A percentile compares a stretch with the other conserved stretches of the same genome.
phyloP scores from a whole-genome alignment of 140 eudicot genomes.

The Anethum foeniculum region DNA sequence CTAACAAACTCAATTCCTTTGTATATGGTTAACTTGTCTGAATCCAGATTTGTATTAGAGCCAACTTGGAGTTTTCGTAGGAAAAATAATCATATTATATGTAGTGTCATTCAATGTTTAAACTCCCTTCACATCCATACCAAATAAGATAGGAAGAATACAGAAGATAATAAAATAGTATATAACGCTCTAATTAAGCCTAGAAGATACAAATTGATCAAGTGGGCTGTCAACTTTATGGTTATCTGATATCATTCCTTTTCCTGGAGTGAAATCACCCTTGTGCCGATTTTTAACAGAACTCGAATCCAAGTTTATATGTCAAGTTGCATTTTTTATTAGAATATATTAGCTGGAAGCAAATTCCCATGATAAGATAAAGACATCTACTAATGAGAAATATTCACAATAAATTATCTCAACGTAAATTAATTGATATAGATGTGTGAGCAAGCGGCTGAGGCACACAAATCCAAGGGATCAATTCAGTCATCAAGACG shows the following conservation, averaged over 20 bases:
- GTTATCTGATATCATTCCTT: background rate
- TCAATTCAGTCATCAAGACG: slow-evolving; percentile 68
- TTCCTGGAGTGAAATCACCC: background rate
- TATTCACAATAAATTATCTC: background rate
- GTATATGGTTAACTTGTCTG: background rate
- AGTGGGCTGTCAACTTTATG: background rate
- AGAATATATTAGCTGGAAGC: background rate
- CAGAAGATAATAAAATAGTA: background rate
- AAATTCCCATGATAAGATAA: background rate
- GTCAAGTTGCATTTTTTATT: background rate
- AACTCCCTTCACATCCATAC: background rate
- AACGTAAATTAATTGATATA: slow-evolving; percentile 12
- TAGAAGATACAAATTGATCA: background rate
- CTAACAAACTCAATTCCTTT: background rate
- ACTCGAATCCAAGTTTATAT: background rate
- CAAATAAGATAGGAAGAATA: background rate
- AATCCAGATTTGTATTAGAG: background rate
- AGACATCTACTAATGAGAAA: background rate
- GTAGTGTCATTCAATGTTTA: background rate
- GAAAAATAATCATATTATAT: background rate
- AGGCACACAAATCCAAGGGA: slow-evolving; percentile 94
- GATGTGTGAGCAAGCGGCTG: slow-evolving; percentile 98
- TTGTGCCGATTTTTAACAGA: background rate
- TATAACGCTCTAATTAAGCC: background rate
- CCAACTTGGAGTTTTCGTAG: background rate